These are phyloP conservation scores for Dictyostelium intermedium DNA, from an alignment of 78 protist genomes.

Conservation along the genomic window DNA sequence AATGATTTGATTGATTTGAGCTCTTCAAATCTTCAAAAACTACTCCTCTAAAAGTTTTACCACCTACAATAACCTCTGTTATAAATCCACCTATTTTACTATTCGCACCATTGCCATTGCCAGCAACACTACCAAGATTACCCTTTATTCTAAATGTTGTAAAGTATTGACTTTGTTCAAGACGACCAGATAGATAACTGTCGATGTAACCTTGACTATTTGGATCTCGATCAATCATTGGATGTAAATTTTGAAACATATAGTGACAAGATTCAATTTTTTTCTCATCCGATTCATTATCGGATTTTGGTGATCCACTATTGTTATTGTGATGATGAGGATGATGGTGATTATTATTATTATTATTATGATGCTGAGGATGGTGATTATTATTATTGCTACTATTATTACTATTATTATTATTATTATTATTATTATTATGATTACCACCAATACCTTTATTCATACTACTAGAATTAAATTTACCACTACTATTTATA, in stretches of 20 bases:
- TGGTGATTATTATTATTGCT: neutral
- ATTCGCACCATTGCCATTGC: neutral
- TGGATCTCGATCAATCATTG: neutral
- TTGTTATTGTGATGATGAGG: neutral
- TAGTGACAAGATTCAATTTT: constrained; percentile 16
- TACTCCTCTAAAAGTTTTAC: constrained; percentile 44
- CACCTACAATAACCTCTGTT: constrained; percentile 22
- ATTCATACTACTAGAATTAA: neutral
- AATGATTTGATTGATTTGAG: neutral
- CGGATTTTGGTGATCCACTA: neutral
- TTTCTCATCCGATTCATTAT: constrained; percentile 25
- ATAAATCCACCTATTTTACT: constrained; percentile 15
- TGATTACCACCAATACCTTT: neutral
- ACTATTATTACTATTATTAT: neutral
- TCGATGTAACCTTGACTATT: neutral
- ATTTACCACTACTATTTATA: neutral
- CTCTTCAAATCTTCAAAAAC: constrained; percentile 54
- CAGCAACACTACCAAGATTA: neutral
- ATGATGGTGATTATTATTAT: neutral
- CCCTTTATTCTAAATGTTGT: constrained; percentile 1
- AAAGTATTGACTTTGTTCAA: constrained; percentile 1
- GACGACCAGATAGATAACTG: constrained; percentile 8
- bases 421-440: neutral
- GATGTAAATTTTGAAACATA: neutral
- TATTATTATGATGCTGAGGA: neutral